phyloP scores from a whole-genome alignment of 805 yeast species.

The Yarrowia sp. region DNA sequence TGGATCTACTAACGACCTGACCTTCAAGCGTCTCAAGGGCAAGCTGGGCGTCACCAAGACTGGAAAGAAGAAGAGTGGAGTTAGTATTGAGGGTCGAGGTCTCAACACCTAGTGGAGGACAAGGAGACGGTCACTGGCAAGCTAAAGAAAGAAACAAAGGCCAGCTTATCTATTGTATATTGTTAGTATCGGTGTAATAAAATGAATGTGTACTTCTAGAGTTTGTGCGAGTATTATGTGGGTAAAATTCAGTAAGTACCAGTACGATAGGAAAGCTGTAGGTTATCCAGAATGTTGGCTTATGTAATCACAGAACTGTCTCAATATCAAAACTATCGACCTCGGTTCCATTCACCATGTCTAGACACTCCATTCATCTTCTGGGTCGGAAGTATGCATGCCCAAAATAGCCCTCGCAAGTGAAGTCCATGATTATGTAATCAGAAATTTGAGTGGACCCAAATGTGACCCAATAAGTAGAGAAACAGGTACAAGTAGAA shows the following conservation, averaged over 20 bases:
- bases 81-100: constrained; percentile 70
- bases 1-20: neutral
- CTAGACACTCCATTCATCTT: neutral
- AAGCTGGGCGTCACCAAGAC: constrained; percentile 38
- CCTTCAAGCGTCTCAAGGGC: constrained; percentile 67
- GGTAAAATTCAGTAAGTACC: no score
- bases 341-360: no score
- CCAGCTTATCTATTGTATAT: constrained; percentile 17
- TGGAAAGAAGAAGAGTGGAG: constrained; percentile 58
- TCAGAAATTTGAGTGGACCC: neutral
- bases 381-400: neutral
- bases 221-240: no score
- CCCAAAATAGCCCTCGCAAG: neutral
- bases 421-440: neutral
- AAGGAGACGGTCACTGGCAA: neutral
- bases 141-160: neutral
- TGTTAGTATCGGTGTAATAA: neutral
- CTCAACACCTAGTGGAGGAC: constrained; percentile 24
- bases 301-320: neutral
- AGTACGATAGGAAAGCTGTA: no score
- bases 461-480: no score
- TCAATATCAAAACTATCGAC: no score
- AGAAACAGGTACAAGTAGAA: no score
- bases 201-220: neutral
- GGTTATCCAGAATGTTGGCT: no score